Percentiles rank a stretch among this genome's conserved stretches.
phyloP scores from a whole-genome alignment of 1,284 basidiomycete species.

The Pascua guehoae region DNA sequence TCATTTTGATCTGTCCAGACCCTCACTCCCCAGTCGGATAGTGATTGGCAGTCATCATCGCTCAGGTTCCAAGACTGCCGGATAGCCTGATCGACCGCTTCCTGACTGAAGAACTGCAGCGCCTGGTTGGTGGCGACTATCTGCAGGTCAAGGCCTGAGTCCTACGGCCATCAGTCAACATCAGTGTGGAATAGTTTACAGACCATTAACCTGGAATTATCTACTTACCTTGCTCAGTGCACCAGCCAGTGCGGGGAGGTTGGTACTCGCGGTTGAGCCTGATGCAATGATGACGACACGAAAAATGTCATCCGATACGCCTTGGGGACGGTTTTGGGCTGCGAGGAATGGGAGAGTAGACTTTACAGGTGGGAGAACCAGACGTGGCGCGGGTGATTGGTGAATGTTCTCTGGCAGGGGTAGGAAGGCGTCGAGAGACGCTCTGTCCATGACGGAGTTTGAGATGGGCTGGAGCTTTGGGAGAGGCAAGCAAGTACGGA shows the following conservation, averaged over 20 bases:
- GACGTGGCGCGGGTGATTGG: not conserved
- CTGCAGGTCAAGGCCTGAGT: slow-evolving; percentile 70
- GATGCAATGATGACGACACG: slow-evolving; percentile 80
- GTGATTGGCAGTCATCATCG: not conserved
- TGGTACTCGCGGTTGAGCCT: slow-evolving; percentile 89
- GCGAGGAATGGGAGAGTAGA: slow-evolving; percentile 27
- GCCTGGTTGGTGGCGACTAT: slow-evolving; percentile 76
- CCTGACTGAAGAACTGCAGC: slow-evolving; percentile 67
- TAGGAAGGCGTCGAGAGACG: no score
- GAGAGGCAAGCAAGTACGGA: no score
- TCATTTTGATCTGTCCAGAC: slow-evolving; percentile 91
- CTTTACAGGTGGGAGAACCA: slow-evolving; percentile 1
- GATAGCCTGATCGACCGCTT: slow-evolving; percentile 53
- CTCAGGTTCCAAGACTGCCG: slow-evolving; percentile 5
- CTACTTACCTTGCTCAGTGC: slow-evolving; percentile 64
- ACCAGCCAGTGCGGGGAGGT: slow-evolving; percentile 79
- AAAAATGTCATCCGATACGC: slow-evolving; percentile 35
- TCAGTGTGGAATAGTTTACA: not conserved
- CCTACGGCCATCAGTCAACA: slow-evolving; percentile 51
- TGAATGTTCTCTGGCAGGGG: no score
- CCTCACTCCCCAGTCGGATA: slow-evolving; percentile 52
- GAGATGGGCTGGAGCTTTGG: no score
- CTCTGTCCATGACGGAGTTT: no score
- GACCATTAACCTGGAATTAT: not conserved
- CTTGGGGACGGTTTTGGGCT: slow-evolving; percentile 21